Conservation (phyloP, 192 early-diverging fungal genomes). For the Polychytrium aggregatum region DNA sequence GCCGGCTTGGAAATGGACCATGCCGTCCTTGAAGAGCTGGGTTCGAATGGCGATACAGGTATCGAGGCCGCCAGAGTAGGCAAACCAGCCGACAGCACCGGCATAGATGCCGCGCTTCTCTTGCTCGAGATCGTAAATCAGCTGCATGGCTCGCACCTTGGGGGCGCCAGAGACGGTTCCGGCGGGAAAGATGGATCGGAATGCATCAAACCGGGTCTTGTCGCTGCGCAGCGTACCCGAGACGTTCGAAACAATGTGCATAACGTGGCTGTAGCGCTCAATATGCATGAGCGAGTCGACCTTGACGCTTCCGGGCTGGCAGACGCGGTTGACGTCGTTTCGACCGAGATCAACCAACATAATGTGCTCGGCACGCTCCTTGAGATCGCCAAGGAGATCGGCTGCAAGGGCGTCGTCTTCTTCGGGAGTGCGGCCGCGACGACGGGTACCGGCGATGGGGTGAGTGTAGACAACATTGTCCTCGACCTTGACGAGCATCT, state of each 20-base stretch:
- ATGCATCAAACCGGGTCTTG: constrained; percentile 88
- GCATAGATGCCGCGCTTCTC: constrained; percentile 77
- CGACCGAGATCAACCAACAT: constrained; percentile 99
- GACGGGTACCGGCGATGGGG: constrained; percentile 96
- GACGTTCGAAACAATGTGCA: constrained; percentile 99
- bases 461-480: constrained; percentile 77
- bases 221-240: constrained; percentile 78
- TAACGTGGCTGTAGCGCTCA: constrained; percentile 94
- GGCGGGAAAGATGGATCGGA: constrained; percentile 95
- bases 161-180: constrained; percentile 98
- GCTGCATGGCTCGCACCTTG: constrained; percentile 92
- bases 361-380: constrained; percentile 96
- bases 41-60: constrained; percentile 98
- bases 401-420: constrained; percentile 85
- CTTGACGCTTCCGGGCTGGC: constrained; percentile 80
- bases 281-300: constrained; percentile 97
- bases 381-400: constrained; percentile 82
- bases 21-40: constrained; percentile 93
- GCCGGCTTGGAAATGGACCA: constrained; percentile 90
- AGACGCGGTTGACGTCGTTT: constrained; percentile 97
- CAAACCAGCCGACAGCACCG: constrained; percentile 85
- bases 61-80: constrained; percentile 84
- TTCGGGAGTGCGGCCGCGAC: constrained; percentile 70
- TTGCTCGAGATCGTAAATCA: constrained; percentile 81
- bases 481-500: constrained; percentile 92